A percentile compares a stretch with the other conserved stretches of the same genome.
phyloP scores from a whole-genome alignment of 768 basidiomycete species.

The Inosperma sp. region DNA sequence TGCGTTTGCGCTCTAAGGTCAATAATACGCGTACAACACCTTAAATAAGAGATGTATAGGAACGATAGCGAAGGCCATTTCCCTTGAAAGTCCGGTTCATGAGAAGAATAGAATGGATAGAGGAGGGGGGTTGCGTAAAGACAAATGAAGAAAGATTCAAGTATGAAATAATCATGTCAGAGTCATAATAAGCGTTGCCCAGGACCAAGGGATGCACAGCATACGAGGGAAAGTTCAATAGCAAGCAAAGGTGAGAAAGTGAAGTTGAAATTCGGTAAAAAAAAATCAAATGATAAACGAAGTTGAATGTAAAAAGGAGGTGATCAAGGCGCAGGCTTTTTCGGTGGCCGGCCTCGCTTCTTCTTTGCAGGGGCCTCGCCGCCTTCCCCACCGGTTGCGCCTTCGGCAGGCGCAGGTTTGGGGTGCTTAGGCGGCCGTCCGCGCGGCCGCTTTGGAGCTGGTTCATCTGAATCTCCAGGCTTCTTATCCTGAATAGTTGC shows the following conservation, averaged over 20 bases:
- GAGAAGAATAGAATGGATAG: constrained; percentile 18
- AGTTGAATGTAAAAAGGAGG: constrained; percentile 10
- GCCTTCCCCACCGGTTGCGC: constrained; percentile 32
- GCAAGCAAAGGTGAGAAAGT: constrained; percentile 21
- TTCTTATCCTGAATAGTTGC: constrained; percentile 37
- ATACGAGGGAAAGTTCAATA: constrained; percentile 25
- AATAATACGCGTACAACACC: constrained; percentile 30
- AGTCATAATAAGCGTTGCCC: constrained; percentile 22
- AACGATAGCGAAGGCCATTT: constrained; percentile 18
- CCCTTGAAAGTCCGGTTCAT: constrained; percentile 25
- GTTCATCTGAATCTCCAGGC: constrained; percentile 46
- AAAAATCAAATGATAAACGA: constrained; percentile 11
- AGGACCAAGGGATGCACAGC: constrained; percentile 28
- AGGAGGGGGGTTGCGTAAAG: constrained; percentile 19
- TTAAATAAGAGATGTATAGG: constrained; percentile 25
- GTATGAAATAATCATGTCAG: constrained; percentile 30
- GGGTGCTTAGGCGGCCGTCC: constrained; percentile 71
- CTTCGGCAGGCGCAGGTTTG: constrained; percentile 42
- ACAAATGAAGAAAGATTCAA: constrained; percentile 31
- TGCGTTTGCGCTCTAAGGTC: constrained; percentile 6
- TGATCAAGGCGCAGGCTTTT: constrained; percentile 34
- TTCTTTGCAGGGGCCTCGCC: constrained; percentile 52
- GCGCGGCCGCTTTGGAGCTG: constrained; percentile 59
- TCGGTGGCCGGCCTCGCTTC: constrained; percentile 72
- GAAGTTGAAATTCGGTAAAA: constrained; percentile 17